A percentile compares a stretch with the other conserved stretches of the same genome.
phyloP scores from a whole-genome alignment of 345 rosid species.

The Hibiscus syriacus region DNA sequence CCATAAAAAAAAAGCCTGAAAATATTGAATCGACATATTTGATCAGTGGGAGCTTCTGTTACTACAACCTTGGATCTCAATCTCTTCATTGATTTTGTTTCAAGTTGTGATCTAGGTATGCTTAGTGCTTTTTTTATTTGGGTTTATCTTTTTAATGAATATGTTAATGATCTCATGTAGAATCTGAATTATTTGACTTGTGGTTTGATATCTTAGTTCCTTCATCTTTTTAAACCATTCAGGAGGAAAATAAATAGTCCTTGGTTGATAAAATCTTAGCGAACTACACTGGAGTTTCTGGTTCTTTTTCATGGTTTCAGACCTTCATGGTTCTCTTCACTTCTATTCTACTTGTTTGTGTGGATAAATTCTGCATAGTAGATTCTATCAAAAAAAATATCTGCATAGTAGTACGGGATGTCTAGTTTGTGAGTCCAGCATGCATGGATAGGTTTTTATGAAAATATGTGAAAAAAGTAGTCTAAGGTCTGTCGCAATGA shows the following conservation, averaged over 20 bases:
- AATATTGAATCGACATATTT: background rate
- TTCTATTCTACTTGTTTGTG: background rate
- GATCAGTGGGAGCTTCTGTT: background rate
- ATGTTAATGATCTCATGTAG: background rate
- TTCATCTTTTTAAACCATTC: background rate
- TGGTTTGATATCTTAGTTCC: background rate
- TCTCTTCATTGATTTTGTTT: conserved; percentile 3
- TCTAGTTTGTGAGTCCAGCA: background rate
- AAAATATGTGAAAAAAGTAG: background rate
- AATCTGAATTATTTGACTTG: background rate
- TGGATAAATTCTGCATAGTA: background rate
- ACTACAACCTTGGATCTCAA: conserved; percentile 4
- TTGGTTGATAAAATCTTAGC: background rate
- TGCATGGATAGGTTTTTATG: background rate
- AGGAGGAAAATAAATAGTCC: background rate
- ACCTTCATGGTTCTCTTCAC: no score
- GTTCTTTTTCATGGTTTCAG: background rate
- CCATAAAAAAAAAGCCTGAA: background rate
- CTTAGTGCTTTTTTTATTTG: background rate
- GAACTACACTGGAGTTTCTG: background rate
- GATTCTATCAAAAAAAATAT: no score
- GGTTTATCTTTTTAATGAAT: background rate
- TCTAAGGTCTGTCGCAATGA: background rate
- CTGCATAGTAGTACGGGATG: no score
- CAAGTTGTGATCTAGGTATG: conserved; percentile 21